Percentiles rank a stretch among this genome's conserved stretches.
Evolutionary conservation across 2,329 filamentous ascomycete species (phyloP).

Genomic region (Microsporum canis): DNA sequence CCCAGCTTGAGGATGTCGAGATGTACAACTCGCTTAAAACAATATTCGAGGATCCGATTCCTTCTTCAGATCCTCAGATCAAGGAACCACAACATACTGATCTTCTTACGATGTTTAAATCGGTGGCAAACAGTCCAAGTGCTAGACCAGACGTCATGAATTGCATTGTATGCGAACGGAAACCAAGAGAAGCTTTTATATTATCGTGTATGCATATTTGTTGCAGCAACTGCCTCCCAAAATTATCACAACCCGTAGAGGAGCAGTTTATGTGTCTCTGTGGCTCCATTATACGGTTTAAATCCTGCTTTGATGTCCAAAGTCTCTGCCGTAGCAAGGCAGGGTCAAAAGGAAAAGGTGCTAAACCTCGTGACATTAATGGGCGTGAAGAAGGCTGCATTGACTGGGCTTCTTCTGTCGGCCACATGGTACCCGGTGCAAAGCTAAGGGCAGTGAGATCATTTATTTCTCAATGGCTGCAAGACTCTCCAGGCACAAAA

Average conservation of each 20-base stretch:
- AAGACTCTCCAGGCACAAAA: conserved; percentile 40
- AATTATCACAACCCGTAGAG: neutral
- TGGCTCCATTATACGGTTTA: neutral
- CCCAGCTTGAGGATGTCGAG: conserved; percentile 16
- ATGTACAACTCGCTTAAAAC: conserved; percentile 14
- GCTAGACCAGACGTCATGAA: conserved; percentile 17
- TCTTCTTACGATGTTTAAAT: conserved; percentile 1
- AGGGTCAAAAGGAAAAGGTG: neutral
- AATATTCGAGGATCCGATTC: neutral
- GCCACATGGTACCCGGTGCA: conserved; percentile 25
- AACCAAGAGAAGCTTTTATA: conserved; percentile 26
- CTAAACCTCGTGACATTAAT: neutral
- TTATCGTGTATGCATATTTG: conserved; percentile 48
- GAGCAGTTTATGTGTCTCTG: neutral
- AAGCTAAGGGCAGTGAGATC: conserved; percentile 30
- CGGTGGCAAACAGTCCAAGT: neutral
- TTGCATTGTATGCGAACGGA: conserved; percentile 36
- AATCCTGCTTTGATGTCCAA: neutral
- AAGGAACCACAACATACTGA: neutral
- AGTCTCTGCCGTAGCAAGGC: neutral
- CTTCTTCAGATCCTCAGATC: neutral
- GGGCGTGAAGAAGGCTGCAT: neutral
- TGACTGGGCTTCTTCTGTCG: conserved; percentile 20
- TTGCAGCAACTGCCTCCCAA: conserved; percentile 27
- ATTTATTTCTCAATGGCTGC: conserved; percentile 30